These are phyloP conservation scores for Wickerhamomyces bisporus DNA, from an alignment of 805 yeast genomes.

Conservation along the genomic window DNA sequence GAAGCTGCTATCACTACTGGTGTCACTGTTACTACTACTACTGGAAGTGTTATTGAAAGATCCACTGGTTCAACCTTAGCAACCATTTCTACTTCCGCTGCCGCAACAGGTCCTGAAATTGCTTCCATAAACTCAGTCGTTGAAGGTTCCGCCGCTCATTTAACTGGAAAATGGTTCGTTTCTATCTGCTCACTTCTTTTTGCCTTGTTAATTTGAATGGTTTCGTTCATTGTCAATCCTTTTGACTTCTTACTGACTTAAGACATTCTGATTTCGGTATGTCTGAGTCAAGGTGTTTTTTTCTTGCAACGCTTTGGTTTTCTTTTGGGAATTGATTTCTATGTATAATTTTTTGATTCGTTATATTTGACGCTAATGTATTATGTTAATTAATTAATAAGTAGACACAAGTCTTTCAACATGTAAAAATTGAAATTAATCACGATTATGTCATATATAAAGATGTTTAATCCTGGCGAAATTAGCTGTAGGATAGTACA, in stretches of 20 bases:
- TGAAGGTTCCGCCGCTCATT: neutral
- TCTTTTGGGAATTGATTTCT: no score
- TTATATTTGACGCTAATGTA: no score
- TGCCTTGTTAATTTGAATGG: neutral
- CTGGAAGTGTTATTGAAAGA: neutral
- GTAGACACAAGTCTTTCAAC: no score
- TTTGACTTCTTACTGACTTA: neutral
- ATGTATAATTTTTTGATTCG: no score
- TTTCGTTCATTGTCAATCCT: neutral
- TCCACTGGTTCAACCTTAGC: neutral
- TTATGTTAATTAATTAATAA: no score
- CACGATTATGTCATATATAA: no score
- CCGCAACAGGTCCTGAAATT: neutral
- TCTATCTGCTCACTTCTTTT: neutral
- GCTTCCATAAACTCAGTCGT: neutral
- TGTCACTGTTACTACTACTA: neutral
- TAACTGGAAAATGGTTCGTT: neutral
- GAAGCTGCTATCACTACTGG: neutral
- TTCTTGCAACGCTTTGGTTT: neutral
- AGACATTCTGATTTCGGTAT: neutral
- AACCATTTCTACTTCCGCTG: neutral
- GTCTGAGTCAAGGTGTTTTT: neutral
- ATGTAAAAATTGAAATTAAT: no score
- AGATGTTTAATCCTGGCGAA: no score
- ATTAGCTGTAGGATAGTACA: no score